Base-by-base conservation (phyloP, 2,329 filamentous ascomycete genomes). In the Ustulina deusta region DNA sequence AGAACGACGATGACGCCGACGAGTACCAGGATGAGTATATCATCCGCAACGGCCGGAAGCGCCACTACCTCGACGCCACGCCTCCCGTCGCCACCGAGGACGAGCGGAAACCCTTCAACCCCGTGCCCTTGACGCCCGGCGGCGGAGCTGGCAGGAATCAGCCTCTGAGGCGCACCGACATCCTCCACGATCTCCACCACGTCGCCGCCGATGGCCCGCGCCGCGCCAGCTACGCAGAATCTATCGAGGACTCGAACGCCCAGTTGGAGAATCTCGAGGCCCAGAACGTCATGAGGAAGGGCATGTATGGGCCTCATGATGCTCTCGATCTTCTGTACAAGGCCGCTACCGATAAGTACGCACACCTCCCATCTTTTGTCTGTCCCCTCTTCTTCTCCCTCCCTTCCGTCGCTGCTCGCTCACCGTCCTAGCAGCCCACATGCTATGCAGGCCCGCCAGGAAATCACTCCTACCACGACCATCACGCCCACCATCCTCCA, bases 241-340 rank as follows among this genome's bases (percentile, higher is more conserved):
- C 74, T 20, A 81, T 81, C 13, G 86, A 86, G 42, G 88, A 90
- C 71, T 84, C 84, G 32, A 89, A 89, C 72, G 86, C 86, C 65
- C 88, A 87, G 57, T 78, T 90, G 25, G 88, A 90, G 77, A 91
- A 91, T 74, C 80, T 88, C 6, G 89, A 91, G 79, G 89, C 89
- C 25, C 86, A 87, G 75, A 83, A 84, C 9, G 87, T 90, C 65
- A 90, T 91, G 88, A 82, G 88, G 36, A 84, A 82, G 63, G 92
- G 93, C 73, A 90, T 98, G 51, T 97, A 94, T 79, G 94, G 94
- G 40, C 94, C 93, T 3, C 94, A 97, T 76, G 95, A 98, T 82
- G 95, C 95, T 27, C 85, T 98, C 55, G 94, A 97, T 78, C 84
- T 97, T 65, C 86, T 98, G 17, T 97, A 97, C 77, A 94, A 97